Conservation (phyloP, 2,329 filamentous ascomycete species). For the Arthrobotrys sphaeroides region DNA sequence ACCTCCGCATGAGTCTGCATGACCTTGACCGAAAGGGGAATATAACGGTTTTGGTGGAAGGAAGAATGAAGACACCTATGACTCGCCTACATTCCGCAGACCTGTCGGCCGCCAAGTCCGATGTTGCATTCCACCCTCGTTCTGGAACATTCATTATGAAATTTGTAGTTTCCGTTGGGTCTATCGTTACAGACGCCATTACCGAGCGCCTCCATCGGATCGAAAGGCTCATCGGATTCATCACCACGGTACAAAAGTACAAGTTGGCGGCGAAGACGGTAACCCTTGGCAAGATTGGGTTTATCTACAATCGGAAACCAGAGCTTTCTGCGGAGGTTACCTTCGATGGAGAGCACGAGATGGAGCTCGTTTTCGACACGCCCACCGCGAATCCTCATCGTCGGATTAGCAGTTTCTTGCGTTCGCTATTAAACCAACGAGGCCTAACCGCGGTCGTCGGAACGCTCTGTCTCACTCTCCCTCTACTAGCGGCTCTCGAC, state of each 20-base stretch:
- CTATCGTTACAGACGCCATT: conserved; percentile 70
- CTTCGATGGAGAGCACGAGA: conserved; percentile 60
- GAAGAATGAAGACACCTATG: conserved; percentile 68
- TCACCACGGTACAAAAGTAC: conserved; percentile 69
- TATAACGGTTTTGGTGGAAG: conserved; percentile 67
- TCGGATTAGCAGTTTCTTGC: conserved; percentile 70
- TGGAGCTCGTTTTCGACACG: conserved; percentile 70
- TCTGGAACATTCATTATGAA: conserved; percentile 72
- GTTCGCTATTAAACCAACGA: conserved; percentile 68
- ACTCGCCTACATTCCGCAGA: conserved; percentile 62
- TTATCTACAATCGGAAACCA: conserved; percentile 69
- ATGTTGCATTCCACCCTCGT: conserved; percentile 70
- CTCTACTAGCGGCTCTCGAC: conserved; percentile 71
- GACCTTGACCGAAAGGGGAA: conserved; percentile 66
- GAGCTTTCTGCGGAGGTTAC: conserved; percentile 53
- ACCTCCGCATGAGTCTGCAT: conserved; percentile 69
- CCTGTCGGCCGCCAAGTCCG: conserved; percentile 63
- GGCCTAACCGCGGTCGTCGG: conserved; percentile 67
- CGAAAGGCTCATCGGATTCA: conserved; percentile 75
- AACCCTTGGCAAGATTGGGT: conserved; percentile 71
- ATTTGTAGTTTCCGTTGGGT: conserved; percentile 69
- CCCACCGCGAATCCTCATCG: conserved; percentile 72
- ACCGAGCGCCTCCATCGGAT: conserved; percentile 72
- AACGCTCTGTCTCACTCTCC: conserved; percentile 70
- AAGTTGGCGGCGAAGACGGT: conserved; percentile 70